A percentile compares a stretch with the other conserved stretches of the same genome.
phyloP scores from a whole-genome alignment of 306 rosid species.

The Casuarina equisetifolia region DNA sequence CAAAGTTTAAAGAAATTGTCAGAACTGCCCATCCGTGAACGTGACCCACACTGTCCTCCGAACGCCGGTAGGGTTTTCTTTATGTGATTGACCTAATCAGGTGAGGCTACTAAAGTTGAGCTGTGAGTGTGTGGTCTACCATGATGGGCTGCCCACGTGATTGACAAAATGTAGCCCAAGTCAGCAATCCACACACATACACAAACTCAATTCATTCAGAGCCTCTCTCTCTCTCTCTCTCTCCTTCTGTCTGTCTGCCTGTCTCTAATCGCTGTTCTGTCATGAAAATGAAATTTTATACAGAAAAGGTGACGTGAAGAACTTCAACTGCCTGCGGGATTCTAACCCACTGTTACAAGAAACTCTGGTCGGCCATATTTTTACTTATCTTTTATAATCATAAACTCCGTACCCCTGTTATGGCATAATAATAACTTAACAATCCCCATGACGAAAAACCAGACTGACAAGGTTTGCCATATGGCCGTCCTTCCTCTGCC shows the following conservation, averaged over 20 bases:
- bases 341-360: conserved; percentile 58
- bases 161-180: conserved; percentile 65
- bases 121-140: conserved; percentile 60
- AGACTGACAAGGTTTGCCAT: not conserved
- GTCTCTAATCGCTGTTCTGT: conserved; percentile 13
- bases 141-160: conserved; percentile 85
- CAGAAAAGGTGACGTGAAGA: conserved; percentile 75
- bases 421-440: not conserved
- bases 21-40: conserved; percentile 20
- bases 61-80: conserved; percentile 20
- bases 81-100: conserved; percentile 65
- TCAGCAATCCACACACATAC: conserved; percentile 50
- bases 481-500: conserved; percentile 37
- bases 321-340: conserved; percentile 58
- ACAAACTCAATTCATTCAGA: not conserved
- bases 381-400: conserved; percentile 11
- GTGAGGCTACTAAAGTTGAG: conserved; percentile 44
- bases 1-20: conserved; percentile 10
- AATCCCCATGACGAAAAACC: conserved; percentile 13
- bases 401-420: not conserved
- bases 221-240: conserved; percentile 15
- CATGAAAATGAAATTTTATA: conserved; percentile 49
- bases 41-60: conserved; percentile 23
- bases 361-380: conserved; percentile 61
- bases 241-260: conserved; percentile 5